Percentiles rank a stretch among this genome's conserved stretches.
Conservation (phyloP, 2,329 filamentous ascomycete species). For the Fusarium pseudonygamai region DNA sequence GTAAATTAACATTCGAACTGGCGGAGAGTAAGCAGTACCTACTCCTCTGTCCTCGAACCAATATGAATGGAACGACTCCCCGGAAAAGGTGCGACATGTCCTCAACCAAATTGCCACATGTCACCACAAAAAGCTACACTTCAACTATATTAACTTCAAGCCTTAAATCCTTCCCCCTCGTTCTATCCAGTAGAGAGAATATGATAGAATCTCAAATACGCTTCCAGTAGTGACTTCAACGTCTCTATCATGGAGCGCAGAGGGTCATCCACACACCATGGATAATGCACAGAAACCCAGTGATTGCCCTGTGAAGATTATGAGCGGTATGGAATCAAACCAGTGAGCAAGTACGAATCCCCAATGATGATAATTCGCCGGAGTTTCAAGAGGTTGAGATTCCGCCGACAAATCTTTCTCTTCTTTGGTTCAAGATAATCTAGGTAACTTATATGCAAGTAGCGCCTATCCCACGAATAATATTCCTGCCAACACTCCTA, state of each 20-base stretch:
- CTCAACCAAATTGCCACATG: background rate
- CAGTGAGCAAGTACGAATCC: background rate
- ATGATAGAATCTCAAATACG: background rate
- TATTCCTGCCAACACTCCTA: slow-evolving; percentile 36
- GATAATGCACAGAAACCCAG: background rate
- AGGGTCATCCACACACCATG: background rate
- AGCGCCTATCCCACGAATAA: slow-evolving; percentile 17
- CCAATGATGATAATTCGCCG: background rate
- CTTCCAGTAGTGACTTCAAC: background rate
- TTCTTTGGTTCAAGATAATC: slow-evolving; percentile 3
- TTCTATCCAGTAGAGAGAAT: background rate
- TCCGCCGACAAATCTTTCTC: background rate
- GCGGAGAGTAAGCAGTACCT: background rate
- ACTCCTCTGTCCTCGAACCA: background rate
- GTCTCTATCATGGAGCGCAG: background rate
- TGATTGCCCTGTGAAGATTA: background rate
- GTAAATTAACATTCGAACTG: background rate
- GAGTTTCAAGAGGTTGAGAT: background rate
- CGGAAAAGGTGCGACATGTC: background rate
- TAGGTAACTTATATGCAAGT: slow-evolving; percentile 11
- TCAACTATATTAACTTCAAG: background rate
- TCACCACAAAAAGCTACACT: background rate
- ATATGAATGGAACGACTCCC: background rate
- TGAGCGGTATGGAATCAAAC: background rate
- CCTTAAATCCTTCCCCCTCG: background rate